A percentile compares a stretch with the other conserved stretches of the same genome.
phyloP scores from a whole-genome alignment of 352 stramenopile genomes.

The Globisporangium nagaii region DNA sequence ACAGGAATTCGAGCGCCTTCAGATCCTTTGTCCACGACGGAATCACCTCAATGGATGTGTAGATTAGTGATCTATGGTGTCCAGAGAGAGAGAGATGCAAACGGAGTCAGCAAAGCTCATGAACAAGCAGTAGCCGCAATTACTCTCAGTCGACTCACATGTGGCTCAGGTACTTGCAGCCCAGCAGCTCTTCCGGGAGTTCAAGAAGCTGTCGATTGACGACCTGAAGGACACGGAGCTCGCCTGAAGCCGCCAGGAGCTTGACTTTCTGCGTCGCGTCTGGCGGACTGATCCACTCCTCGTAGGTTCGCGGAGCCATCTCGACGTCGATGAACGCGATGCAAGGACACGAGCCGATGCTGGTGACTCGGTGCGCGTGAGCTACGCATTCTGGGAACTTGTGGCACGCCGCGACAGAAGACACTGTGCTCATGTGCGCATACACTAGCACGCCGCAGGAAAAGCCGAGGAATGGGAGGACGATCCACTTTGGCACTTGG shows the following conservation, averaged over 20 bases:
- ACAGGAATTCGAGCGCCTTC: slow-evolving; percentile 32
- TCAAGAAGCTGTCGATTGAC: slow-evolving; percentile 21
- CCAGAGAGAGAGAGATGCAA: no score
- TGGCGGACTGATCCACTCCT: slow-evolving; percentile 23
- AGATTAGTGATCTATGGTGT: slow-evolving; percentile 24
- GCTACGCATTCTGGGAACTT: slow-evolving; percentile 18
- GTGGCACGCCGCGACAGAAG: slow-evolving; percentile 7
- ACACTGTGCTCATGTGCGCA: slow-evolving; percentile 4
- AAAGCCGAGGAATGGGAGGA: slow-evolving; percentile 11
- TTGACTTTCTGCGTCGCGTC: slow-evolving; percentile 19
- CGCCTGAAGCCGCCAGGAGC: slow-evolving; percentile 16
- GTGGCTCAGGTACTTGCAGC: slow-evolving; percentile 24
- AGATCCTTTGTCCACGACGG: slow-evolving; percentile 29
- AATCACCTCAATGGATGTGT: slow-evolving; percentile 15
- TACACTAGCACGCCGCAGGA: slow-evolving; percentile 5
- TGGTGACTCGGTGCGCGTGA: slow-evolving; percentile 14
- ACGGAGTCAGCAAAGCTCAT: no score
- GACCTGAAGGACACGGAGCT: slow-evolving; percentile 25
- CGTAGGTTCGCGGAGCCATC: slow-evolving; percentile 21
- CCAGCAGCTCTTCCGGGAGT: slow-evolving; percentile 19
- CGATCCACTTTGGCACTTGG: background rate
- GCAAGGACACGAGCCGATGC: slow-evolving; percentile 18
- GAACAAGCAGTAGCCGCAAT: no score
- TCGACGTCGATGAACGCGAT: slow-evolving; percentile 26
- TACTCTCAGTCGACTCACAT: no score